Percentiles rank a stretch among this genome's conserved stretches.
These are phyloP conservation scores for Handroanthus guayacan DNA, from an alignment of 257 asterid genomes.

Conservation along the genomic window DNA sequence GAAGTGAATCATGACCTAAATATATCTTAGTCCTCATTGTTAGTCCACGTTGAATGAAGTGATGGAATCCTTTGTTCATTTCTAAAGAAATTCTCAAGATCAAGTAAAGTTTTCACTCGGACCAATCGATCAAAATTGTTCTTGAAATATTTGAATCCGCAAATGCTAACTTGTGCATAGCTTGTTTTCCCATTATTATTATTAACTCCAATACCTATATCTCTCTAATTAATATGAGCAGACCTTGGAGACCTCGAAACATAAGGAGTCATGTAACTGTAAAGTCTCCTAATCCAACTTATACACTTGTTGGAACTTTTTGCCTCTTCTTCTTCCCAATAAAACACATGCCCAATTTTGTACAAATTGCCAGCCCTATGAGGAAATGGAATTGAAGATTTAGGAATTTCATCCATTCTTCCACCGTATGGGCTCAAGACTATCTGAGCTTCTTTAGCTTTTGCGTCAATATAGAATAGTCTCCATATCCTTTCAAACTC, in stretches of 20 bases:
- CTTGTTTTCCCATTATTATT: slow-evolving; percentile 34
- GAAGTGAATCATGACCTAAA: neutral
- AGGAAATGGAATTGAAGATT: slow-evolving; percentile 32
- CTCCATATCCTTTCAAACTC: slow-evolving; percentile 44
- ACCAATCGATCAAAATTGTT: slow-evolving; percentile 40
- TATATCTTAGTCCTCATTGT: neutral
- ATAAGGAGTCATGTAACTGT: slow-evolving; percentile 23
- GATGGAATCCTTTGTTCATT: slow-evolving; percentile 55
- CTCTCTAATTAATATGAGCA: slow-evolving; percentile 46
- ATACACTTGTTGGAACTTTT: slow-evolving; percentile 25
- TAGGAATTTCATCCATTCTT: slow-evolving; percentile 35
- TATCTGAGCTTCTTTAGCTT: slow-evolving; percentile 21
- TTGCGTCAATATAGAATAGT: slow-evolving; percentile 33
- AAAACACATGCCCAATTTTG: slow-evolving; percentile 2
- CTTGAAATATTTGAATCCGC: slow-evolving; percentile 47
- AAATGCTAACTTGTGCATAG: slow-evolving; percentile 41
- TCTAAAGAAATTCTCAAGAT: slow-evolving; percentile 43
- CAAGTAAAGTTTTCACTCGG: slow-evolving; percentile 38
- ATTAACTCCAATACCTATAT: slow-evolving; percentile 48
- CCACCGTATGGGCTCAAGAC: slow-evolving; percentile 38
- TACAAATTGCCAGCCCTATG: slow-evolving; percentile 37
- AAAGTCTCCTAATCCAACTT: slow-evolving; percentile 26
- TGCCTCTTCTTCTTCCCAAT: slow-evolving; percentile 31
- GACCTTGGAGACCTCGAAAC: slow-evolving; percentile 43
- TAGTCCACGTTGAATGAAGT: neutral